Evolutionary conservation across 495 filamentous ascomycete species (phyloP), one percentile per base, ranked within the genome.

Genomic region (Penicillium chermesinum): DNA sequence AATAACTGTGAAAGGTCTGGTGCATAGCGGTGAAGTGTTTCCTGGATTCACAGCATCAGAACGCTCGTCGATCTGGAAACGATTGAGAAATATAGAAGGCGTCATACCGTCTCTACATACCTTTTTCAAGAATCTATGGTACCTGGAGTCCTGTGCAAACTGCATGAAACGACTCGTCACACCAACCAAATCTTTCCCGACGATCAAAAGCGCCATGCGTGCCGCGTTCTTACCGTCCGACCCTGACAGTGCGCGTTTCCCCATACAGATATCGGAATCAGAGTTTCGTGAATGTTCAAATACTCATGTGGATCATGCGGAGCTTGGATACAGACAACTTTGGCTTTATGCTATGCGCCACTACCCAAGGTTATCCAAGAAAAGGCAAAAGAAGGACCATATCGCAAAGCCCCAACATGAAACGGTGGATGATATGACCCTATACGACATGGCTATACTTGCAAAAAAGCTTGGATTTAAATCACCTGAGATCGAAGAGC

Each of bases 71-170:
- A 67, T 71, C 12, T 63, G 44, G 53, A 49, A 41, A 45, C 30
- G 38, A 37, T 25, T 61, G 33, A 27, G 50, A 10, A 52, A 35
- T 2, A 39, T 8, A 6, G 27, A 66, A 4, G 12, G 44, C 0
- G 45, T 67, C 17, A 52, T 70, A 33, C 60, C 48, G 16, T 66
- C 54, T 38, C 51, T 69, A 4, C 48, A 55, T 44, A 64, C 53
- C 30, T 71, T 69, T 45, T 71, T 71, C 46, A 36, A 58, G 42
- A 58, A 71, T 44, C 35, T 64, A 1, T 56, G 18, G 27, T 71
- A 69, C 41, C 47, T 71, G 36, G 53, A 62, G 46, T 46, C 33
- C 14, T 64, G 52, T 27, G 52, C 54, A 6, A 51, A 63, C 38
- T 50, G 37, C 41, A 44, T 71, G 10, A 65, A 64, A 55, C 43